These are phyloP conservation scores for Fusarium incarnatum DNA, from an alignment of 2,329 filamentous ascomycete species.

Conservation along the genomic window DNA sequence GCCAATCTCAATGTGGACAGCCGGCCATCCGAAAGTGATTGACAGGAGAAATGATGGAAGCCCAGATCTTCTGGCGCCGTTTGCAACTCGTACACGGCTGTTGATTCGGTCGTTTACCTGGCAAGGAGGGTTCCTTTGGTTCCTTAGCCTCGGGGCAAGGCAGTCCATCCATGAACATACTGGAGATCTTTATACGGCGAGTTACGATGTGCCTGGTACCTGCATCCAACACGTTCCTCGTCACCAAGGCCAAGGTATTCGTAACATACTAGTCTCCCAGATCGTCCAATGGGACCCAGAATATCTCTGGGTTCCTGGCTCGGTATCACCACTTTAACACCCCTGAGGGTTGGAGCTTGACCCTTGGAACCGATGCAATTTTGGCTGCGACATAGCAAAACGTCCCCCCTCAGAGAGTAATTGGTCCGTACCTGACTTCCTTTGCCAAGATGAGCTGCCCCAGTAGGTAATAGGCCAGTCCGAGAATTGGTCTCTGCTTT, in stretches of 20 bases:
- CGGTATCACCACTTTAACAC: slow-evolving; percentile 27
- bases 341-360: slow-evolving; percentile 40
- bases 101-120: slow-evolving; percentile 20
- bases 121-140: slow-evolving; percentile 1
- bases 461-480: slow-evolving; percentile 2
- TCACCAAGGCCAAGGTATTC: slow-evolving; percentile 31
- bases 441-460: slow-evolving; percentile 29
- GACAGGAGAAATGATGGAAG: slow-evolving; percentile 40
- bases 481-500: neutral
- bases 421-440: slow-evolving; percentile 19
- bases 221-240: slow-evolving; percentile 35
- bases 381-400: slow-evolving; percentile 42
- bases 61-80: slow-evolving; percentile 38
- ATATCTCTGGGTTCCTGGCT: slow-evolving; percentile 18
- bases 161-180: slow-evolving; percentile 7
- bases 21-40: slow-evolving; percentile 25
- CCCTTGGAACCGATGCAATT: slow-evolving; percentile 48
- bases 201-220: slow-evolving; percentile 37
- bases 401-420: slow-evolving; percentile 14
- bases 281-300: slow-evolving; percentile 20
- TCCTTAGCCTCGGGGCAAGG: neutral
- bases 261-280: slow-evolving; percentile 31
- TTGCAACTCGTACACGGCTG: slow-evolving; percentile 10
- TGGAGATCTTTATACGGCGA: slow-evolving; percentile 36
- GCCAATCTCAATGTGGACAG: slow-evolving; percentile 38